Evolutionary conservation across 129 eudicot species (phyloP).

Genomic region (Flaveria robusta): DNA sequence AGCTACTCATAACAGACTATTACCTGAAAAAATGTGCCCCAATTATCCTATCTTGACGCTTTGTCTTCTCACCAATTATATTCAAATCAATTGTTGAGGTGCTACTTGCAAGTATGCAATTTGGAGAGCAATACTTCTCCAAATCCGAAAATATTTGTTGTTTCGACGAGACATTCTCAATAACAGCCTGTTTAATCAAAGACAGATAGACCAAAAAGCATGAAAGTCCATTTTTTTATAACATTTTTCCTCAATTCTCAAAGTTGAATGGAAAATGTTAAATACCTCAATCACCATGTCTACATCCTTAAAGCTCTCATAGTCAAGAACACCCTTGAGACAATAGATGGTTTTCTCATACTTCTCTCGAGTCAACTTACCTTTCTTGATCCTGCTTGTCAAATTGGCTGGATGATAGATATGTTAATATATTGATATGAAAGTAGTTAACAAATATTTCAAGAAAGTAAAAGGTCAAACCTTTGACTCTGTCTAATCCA

Average conservation of each 20-base stretch:
- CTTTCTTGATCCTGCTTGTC: slow-evolving; percentile 93
- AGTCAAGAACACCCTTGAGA: slow-evolving; percentile 76
- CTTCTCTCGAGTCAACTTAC: slow-evolving; percentile 72
- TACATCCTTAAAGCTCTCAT: slow-evolving; percentile 81
- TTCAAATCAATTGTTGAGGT: slow-evolving; percentile 65
- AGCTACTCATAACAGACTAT: not conserved
- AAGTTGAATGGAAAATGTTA: not conserved
- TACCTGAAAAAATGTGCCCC: slow-evolving; percentile 98
- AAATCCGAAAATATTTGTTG: slow-evolving; percentile 71
- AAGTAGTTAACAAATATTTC: slow-evolving; percentile 12
- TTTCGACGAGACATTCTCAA: slow-evolving; percentile 62
- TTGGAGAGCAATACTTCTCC: slow-evolving; percentile 63
- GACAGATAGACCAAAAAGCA: not conserved
- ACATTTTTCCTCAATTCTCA: not conserved
- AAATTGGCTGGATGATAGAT: slow-evolving; percentile 57
- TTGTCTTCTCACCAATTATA: slow-evolving; percentile 72
- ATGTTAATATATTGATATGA: slow-evolving; percentile 1
- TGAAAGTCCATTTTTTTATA: not conserved
- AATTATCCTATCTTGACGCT: slow-evolving; percentile 62
- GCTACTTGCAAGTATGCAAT: slow-evolving; percentile 78
- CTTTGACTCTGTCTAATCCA: slow-evolving; percentile 85
- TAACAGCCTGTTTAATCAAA: slow-evolving; percentile 63
- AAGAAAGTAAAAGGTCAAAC: slow-evolving; percentile 35
- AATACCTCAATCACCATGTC: slow-evolving; percentile 98
- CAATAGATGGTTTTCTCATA: slow-evolving; percentile 73